Percentiles rank a stretch among this genome's conserved stretches.
phyloP scores from a whole-genome alignment of 768 basidiomycete species.

The Naganishia friedmannii region DNA sequence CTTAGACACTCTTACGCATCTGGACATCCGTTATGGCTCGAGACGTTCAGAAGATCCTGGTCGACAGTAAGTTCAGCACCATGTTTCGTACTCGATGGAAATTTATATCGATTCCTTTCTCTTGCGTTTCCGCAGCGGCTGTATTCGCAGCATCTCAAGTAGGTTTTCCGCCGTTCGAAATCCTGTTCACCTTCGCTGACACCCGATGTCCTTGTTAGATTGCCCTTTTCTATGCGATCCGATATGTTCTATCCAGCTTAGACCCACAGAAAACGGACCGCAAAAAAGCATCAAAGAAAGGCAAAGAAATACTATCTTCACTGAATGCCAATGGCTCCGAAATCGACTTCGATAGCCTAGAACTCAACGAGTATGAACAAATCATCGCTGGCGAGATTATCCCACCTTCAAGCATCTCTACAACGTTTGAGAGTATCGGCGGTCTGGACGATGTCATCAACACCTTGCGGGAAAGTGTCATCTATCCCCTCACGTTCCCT shows the following conservation, averaged over 20 bases:
- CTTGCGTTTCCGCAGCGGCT: conserved; percentile 38
- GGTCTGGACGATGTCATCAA: conserved; percentile 87
- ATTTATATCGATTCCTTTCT: neutral
- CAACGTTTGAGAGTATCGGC: conserved; percentile 67
- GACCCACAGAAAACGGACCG: conserved; percentile 46
- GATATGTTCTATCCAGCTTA: conserved; percentile 50
- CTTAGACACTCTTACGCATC: too few species aligned
- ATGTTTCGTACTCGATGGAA: neutral
- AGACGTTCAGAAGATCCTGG: conserved; percentile 46
- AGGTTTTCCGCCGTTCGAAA: neutral
- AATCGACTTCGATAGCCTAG: conserved; percentile 52
- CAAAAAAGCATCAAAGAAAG: conserved; percentile 51
- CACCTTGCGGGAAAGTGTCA: conserved; percentile 88
- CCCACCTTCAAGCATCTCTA: conserved; percentile 46
- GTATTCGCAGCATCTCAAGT: conserved; percentile 50
- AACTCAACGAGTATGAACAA: conserved; percentile 90
- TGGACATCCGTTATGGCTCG: conserved; percentile 40
- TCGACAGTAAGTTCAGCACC: conserved; percentile 43
- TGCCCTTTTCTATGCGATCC: conserved; percentile 52
- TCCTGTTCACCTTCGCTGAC: neutral
- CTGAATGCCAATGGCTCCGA: conserved; percentile 50
- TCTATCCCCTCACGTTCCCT: conserved; percentile 89
- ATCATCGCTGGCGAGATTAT: conserved; percentile 90
- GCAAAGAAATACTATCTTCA: conserved; percentile 47
- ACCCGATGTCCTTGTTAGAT: conserved; percentile 36